A percentile compares a stretch with the other conserved stretches of the same genome.
Evolutionary conservation across 2,329 filamentous ascomycete species (phyloP).

Genomic region (Stagonosporopsis vannaccii): DNA sequence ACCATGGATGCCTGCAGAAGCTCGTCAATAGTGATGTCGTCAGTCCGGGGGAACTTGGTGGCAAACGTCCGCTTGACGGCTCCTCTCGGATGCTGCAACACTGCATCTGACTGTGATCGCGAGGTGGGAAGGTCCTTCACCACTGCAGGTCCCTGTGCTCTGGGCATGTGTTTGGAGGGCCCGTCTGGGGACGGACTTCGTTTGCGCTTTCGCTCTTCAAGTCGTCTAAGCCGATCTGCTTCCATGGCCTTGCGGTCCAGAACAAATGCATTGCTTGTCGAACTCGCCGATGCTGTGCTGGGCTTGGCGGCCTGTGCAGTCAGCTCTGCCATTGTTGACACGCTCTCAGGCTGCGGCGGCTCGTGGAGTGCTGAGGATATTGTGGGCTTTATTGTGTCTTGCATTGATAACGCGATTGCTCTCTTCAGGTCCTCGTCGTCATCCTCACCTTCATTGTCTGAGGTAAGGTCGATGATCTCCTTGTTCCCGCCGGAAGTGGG

Average conservation of each 20-base stretch:
- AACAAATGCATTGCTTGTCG: slow-evolving; percentile 43
- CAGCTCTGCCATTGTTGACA: neutral
- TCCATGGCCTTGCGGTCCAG: slow-evolving; percentile 87
- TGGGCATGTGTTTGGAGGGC: slow-evolving; percentile 36
- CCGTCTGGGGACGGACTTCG: slow-evolving; percentile 57
- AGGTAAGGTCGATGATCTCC: slow-evolving; percentile 27
- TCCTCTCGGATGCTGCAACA: slow-evolving; percentile 63
- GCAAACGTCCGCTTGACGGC: slow-evolving; percentile 84
- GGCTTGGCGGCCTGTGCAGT: slow-evolving; percentile 1
- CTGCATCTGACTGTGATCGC: neutral
- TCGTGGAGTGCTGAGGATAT: neutral
- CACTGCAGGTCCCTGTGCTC: neutral
- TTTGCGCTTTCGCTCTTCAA: slow-evolving; percentile 69
- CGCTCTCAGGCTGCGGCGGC: neutral
- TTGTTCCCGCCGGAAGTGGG: neutral
- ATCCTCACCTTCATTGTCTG: slow-evolving; percentile 25
- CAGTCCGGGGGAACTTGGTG: slow-evolving; percentile 65
- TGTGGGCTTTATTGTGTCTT: slow-evolving; percentile 4
- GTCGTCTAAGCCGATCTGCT: slow-evolving; percentile 76
- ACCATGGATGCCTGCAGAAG: slow-evolving; percentile 77
- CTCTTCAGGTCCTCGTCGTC: slow-evolving; percentile 33
- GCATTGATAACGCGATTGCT: slow-evolving; percentile 41
- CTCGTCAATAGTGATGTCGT: slow-evolving; percentile 89
- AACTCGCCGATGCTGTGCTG: neutral
- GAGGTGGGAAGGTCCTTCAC: neutral